Evolutionary conservation across 2,329 filamentous ascomycete genomes (phyloP).

Genomic region (Orbilia quercus): DNA sequence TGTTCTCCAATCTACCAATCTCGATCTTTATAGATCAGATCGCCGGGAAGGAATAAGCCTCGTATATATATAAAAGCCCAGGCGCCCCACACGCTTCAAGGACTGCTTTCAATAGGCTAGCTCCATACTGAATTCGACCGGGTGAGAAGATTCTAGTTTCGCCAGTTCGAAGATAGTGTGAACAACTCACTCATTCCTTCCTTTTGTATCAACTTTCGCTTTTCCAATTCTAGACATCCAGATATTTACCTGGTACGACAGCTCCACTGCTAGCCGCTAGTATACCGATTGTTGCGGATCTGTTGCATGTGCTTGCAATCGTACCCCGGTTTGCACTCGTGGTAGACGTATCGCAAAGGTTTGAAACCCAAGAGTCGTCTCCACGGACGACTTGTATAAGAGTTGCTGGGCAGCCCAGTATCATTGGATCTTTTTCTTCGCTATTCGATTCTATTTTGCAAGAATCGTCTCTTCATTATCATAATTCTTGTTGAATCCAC

Average conservation of each 20-base stretch:
- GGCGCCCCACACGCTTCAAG: constrained; percentile 9
- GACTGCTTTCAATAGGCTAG: constrained; percentile 14
- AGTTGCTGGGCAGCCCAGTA: constrained; percentile 8
- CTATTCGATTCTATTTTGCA: constrained; percentile 16
- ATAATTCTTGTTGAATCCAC: too few species aligned
- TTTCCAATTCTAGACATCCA: constrained; percentile 26
- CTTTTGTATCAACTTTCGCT: constrained; percentile 31
- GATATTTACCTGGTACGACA: constrained; percentile 16
- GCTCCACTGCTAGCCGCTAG: constrained; percentile 2
- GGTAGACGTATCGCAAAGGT: not conserved
- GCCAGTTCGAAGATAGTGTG: constrained; percentile 30
- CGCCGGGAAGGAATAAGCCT: not conserved
- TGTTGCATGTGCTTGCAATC: constrained; percentile 28
- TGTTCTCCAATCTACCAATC: constrained; percentile 15
- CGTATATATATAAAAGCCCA: constrained; percentile 7
- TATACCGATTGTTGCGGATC: constrained; percentile 5
- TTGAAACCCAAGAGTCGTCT: not conserved
- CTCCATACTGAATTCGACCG: constrained; percentile 2
- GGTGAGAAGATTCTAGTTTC: constrained; percentile 25
- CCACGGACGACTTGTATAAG: constrained; percentile 28
- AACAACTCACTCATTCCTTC: constrained; percentile 32
- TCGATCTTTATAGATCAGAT: constrained; percentile 39
- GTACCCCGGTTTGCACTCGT: not conserved
- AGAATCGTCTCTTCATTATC: too few species aligned
- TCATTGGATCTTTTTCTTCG: constrained; percentile 22